Base-by-base conservation (phyloP, 176 grass and related monocot species). In the Triticum turgidum region DNA sequence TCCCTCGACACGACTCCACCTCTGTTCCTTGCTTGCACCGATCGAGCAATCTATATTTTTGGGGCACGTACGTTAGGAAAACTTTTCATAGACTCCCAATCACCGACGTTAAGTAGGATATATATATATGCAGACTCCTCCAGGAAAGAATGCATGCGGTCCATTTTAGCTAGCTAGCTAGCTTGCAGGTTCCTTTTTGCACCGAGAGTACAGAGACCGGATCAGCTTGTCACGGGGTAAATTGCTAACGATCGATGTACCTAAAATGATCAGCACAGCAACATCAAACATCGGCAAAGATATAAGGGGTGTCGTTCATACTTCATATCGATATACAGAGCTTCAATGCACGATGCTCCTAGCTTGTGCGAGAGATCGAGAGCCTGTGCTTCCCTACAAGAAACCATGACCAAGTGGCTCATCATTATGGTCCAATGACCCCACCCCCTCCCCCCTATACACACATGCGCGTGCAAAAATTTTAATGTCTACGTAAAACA, bases 381-480 rank as follows among this genome's bases (percentile, higher is more conserved):
- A 77, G 56, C 30, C 5, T 69, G 32, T 87, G 87, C 76, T 84
- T 92, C 87, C 87, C 76, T 18, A 27, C 27, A 77, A 76, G 87
- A 84, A 89, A 87, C 83, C 86, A 81, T 72, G 54, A 87, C 80
- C 58, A 81, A 87, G 49, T 71, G 63, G 61, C n/a, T 30, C 84
- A 87, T 61, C 56, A 51, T 79, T 83, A 58, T 78, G 88, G 51
- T 82, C 68, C 61, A 87, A 61, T 83, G 76, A 61, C 44, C 44
- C 68, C 39, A 9, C 39, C 24, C 81, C 67, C 35, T 21, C 47
- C 18, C 80, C 67, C 12, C 29, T 21, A 41, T 44, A 35, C 15
- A 3, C 70, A 49, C 74, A 77, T 82, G 84, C 61, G 91, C 39
- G 49, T 65, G 30, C 70, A 72, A 65, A 8, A 54, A 65, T 82